phyloP scores from a whole-genome alignment of 345 rosid genomes.

The Pelargonium nanum region DNA sequence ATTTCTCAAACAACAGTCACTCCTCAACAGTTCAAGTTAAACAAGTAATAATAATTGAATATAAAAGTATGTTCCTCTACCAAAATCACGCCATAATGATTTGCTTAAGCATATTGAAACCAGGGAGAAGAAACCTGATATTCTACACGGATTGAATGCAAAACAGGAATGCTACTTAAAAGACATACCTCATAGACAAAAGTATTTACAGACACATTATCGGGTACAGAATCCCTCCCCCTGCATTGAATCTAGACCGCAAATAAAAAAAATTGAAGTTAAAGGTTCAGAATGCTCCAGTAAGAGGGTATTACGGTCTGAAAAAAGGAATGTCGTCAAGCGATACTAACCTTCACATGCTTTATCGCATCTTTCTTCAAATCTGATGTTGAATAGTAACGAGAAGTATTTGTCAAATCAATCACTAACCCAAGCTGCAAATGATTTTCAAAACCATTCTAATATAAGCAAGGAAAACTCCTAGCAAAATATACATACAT shows the following conservation, averaged over 20 bases:
- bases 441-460: background rate
- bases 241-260: constrained; percentile 59
- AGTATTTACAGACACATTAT: constrained; percentile 60
- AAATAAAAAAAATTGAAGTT: constrained; percentile 12
- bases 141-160: background rate
- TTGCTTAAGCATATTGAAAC: no score
- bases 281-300: background rate
- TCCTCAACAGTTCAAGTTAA: no score
- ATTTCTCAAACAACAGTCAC: no score
- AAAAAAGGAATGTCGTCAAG: constrained; percentile 3
- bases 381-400: constrained; percentile 58
- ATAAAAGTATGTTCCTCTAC: no score
- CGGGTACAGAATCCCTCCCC: constrained; percentile 84
- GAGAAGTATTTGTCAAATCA: constrained; percentile 85
- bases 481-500: background rate
- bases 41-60: no score
- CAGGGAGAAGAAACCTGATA: no score
- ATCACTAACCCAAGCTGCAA: constrained; percentile 80
- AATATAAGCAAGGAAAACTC: background rate
- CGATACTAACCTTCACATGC: constrained; percentile 62
- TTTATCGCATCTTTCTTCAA: constrained; percentile 73
- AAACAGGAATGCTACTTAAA: background rate
- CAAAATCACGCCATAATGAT: no score
- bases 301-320: background rate
- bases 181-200: constrained; percentile 70